A percentile compares a stretch with the other conserved stretches of the same genome.
phyloP scores from a whole-genome alignment of 2,329 filamentous ascomycete genomes.

The Colletotrichum echinochloae region DNA sequence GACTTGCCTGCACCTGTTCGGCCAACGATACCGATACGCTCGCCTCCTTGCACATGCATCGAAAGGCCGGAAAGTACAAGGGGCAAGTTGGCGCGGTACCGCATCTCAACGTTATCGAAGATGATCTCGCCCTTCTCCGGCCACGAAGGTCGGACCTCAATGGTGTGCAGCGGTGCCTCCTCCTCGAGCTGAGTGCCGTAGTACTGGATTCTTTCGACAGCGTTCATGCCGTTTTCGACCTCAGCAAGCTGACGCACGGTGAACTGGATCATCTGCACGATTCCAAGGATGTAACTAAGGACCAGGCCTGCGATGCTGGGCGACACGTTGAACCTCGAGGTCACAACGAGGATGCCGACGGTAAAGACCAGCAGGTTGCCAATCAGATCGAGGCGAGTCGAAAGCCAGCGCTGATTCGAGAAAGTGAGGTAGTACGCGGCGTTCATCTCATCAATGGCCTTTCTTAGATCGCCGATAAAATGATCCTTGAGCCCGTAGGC shows the following conservation, averaged over 20 bases:
- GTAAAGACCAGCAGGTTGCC: slow-evolving; percentile 88
- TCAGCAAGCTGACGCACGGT: slow-evolving; percentile 93
- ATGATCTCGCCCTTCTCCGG: slow-evolving; percentile 86
- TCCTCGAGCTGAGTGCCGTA: slow-evolving; percentile 90
- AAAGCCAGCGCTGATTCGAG: slow-evolving; percentile 94
- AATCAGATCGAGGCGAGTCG: slow-evolving; percentile 84
- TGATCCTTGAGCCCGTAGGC: slow-evolving; percentile 86
- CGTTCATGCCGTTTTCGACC: slow-evolving; percentile 98
- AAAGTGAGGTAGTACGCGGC: slow-evolving; percentile 95
- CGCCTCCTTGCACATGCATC: slow-evolving; percentile 80
- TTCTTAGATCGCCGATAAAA: slow-evolving; percentile 77
- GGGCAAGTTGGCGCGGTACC: slow-evolving; percentile 78
- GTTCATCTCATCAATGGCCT: slow-evolving; percentile 90
- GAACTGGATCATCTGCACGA: slow-evolving; percentile 97
- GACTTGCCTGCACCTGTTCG: slow-evolving; percentile 87
- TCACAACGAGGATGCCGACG: slow-evolving; percentile 90
- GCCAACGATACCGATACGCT: slow-evolving; percentile 84
- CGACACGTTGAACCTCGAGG: slow-evolving; percentile 85
- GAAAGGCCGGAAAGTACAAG: slow-evolving; percentile 77
- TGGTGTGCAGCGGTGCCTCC: slow-evolving; percentile 84
- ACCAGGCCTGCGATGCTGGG: slow-evolving; percentile 90
- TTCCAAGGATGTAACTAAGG: slow-evolving; percentile 90
- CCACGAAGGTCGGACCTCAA: slow-evolving; percentile 81
- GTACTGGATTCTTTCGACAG: slow-evolving; percentile 90
- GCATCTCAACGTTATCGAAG: slow-evolving; percentile 82